Base-by-base conservation (phyloP, 805 yeast species). In the Kluyveromyces nonfermentans region DNA sequence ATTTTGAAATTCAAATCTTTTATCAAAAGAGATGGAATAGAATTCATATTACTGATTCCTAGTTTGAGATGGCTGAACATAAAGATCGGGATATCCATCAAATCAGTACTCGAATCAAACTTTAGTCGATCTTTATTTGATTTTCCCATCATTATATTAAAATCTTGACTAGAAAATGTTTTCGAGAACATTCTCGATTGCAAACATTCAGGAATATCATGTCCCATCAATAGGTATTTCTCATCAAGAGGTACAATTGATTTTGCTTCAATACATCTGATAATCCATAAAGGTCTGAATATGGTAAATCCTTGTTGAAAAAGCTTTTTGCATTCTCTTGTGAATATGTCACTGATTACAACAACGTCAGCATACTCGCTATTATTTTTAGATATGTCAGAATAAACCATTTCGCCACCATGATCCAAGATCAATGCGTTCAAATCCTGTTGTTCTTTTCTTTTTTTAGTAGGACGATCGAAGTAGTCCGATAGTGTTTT, bases 271-370 rank as follows among this genome's bases (percentile, higher is more conserved):
- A 28, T 16, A 51, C 93, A 78, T 50, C 85, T 89, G 37, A 77
- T 67, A 5, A 86, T 57, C 95, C 96, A 90, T 25, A 64, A 58
- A 1, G 94, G 87, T 41, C 63, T 70, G 7, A 87, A 56, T 0
- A 90, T 67, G 53, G 81, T 85, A 51, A 71, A 75, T 0, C 83
- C 83, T 15, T 59, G 46, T n/a, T 65, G 59, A 9, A 57, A 50
- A n/a, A 75, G 46, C 1, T 60, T 59, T 2, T 50, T 53, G 2
- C 75, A 71, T 40, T 69, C 70, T 3, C 59, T 48, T 0, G 76
- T 72, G 10, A 52, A 43, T 44, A 56, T 67, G 25, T 65, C 70
- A 15, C 74, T 67, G 16, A 76, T 57, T 50, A 64, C 42, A 54
- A 66, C 10, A 6, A 38, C 10, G 6, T 31, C 34, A 3, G 34